Evolutionary conservation across 2,329 filamentous ascomycete species (phyloP), one percentile per base, ranked within the genome.

Genomic region (Venturia nashicola): DNA sequence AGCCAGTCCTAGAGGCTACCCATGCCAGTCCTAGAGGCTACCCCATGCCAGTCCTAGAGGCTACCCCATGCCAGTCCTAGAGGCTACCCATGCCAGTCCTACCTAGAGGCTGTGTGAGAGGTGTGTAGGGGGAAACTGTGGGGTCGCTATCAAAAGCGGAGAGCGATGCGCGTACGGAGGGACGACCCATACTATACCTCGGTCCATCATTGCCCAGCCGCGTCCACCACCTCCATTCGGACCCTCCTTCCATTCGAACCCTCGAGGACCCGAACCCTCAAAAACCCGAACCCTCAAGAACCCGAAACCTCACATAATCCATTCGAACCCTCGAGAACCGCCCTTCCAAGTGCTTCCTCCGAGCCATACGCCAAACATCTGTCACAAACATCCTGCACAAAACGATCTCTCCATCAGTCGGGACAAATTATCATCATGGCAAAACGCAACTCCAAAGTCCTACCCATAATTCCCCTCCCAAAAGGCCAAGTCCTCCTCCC

Each of bases 391-490:
- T 2, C 11, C 16, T 11, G 3, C 14, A 5, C 12, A 36, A n/a
- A 3, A 36, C 27, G 1, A 57, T n/a, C n/a, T 9, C 51, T 34
- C 16, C 18, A 23, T 36, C 20, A 12, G 12, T 27, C 8, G 20
- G 11, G 5, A 8, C 2, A 1, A 27, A 14, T 2, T 12, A 51
- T 27, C 61, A 63, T 32, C n/a, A 65, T 65, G 63, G 63, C 59
- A 42, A 68, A 72, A 54, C 67, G 72, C 27, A 72, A 74, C 61
- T 70, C 71, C 9, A 73, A 72, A 61, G 72, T 76, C 66, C 75
- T 96, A 42, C 89, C 93, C 57, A 78, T 97, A 70, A 88, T 97
- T 68, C 90, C 91, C 44, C 83, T 97, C 54, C 85, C 90, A 62
- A 86, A 87, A 71, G 89, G 88, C 68, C 84, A 86, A 67, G 89